These are phyloP conservation scores for Ajuga chamaepitys DNA, from an alignment of 257 asterid genomes.

Conservation along the genomic window DNA sequence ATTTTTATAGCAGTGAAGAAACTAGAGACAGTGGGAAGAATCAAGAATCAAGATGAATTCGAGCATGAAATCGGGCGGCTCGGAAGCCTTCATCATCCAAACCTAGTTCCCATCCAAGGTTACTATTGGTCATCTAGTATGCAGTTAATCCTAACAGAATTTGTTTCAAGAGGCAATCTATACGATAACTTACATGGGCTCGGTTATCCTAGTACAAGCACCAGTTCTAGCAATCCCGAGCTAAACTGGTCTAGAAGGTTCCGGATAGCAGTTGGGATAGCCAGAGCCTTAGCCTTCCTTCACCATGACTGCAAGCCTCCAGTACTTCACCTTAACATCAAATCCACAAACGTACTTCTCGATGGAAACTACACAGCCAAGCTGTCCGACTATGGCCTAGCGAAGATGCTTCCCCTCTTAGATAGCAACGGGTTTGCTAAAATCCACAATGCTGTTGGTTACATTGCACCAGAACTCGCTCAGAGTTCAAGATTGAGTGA, in stretches of 20 bases:
- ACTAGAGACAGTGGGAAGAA: constrained; percentile 73
- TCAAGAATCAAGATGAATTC: constrained; percentile 79
- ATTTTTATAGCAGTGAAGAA: constrained; percentile 80
- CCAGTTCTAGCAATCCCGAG: constrained; percentile 55
- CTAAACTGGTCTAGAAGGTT: constrained; percentile 76
- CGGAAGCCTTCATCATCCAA: constrained; percentile 59
- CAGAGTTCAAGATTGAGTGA: constrained; percentile 60
- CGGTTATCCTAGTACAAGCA: constrained; percentile 63
- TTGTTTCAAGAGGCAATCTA: constrained; percentile 60
- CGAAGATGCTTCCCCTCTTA: constrained; percentile 55
- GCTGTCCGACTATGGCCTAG: constrained; percentile 73
- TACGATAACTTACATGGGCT: constrained; percentile 68
- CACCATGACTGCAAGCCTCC: constrained; percentile 96
- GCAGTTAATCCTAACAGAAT: constrained; percentile 69
- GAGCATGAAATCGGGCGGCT: constrained; percentile 77
- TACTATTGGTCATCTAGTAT: constrained; percentile 89
- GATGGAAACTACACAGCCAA: constrained; percentile 46
- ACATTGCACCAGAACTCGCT: constrained; percentile 89
- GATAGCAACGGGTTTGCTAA: constrained; percentile 49
- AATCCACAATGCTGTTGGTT: constrained; percentile 79
- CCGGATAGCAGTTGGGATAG: constrained; percentile 68
- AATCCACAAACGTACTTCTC: constrained; percentile 72
- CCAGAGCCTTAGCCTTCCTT: constrained; percentile 70
- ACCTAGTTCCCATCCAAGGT: constrained; percentile 74
- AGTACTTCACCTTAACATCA: constrained; percentile 72